Evolutionary conservation across 805 yeast genomes (phyloP).

Genomic region (Citeromyces matritensis): DNA sequence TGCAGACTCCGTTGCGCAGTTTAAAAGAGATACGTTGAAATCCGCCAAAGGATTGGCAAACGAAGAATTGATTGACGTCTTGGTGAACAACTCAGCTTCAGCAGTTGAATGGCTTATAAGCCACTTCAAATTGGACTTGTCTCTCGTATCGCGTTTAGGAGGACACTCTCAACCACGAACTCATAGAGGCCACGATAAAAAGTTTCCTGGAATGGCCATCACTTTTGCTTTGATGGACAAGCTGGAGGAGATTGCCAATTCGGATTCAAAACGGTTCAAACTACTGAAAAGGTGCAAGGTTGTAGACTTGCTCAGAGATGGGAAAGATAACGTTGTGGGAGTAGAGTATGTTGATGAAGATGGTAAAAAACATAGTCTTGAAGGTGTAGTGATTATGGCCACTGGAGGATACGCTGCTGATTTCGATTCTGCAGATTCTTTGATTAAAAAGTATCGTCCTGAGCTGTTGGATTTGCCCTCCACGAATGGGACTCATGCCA

Average conservation of each 20-base stretch:
- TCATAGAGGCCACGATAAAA: slow-evolving; percentile 59
- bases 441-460: slow-evolving; percentile 40
- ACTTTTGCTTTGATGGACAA: slow-evolving; percentile 36
- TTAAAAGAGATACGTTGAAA: slow-evolving; percentile 49
- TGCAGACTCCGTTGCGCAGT: slow-evolving; percentile 40
- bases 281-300: slow-evolving; percentile 18
- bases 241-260: slow-evolving; percentile 26
- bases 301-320: slow-evolving; percentile 18
- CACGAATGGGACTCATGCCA: slow-evolving; percentile 46
- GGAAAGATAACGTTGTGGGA: slow-evolving; percentile 10
- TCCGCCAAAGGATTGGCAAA: slow-evolving; percentile 50
- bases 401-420: slow-evolving; percentile 62
- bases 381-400: slow-evolving; percentile 46
- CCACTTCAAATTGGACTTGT: slow-evolving; percentile 43
- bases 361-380: slow-evolving; percentile 12
- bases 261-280: slow-evolving; percentile 20
- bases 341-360: slow-evolving; percentile 15
- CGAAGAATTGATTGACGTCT: slow-evolving; percentile 39
- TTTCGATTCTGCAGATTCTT: slow-evolving; percentile 26
- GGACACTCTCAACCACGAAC: slow-evolving; percentile 76
- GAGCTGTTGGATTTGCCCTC: slow-evolving; percentile 41
- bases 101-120: slow-evolving; percentile 67
- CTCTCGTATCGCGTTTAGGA: slow-evolving; percentile 62
- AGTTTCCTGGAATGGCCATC: slow-evolving; percentile 55
- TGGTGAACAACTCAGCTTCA: slow-evolving; percentile 44